Percentiles rank a stretch among this genome's conserved stretches.
These are phyloP conservation scores for Ceratobasidium sp. DNA, from an alignment of 1,284 basidiomycete genomes.

Conservation along the genomic window DNA sequence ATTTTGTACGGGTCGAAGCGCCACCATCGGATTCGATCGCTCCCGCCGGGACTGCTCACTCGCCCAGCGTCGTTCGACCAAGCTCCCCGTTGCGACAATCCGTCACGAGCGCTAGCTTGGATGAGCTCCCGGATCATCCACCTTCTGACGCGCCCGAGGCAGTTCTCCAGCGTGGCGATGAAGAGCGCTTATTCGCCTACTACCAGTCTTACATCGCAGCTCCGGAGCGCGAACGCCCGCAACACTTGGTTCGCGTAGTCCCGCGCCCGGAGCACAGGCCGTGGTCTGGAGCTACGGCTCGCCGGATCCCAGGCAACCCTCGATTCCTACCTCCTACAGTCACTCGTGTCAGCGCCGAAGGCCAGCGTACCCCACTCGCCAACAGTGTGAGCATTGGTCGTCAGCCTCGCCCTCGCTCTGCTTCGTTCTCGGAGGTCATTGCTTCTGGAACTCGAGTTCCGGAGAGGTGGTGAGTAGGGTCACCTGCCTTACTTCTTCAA, in stretches of 20 bases:
- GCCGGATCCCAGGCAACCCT: slow-evolving; percentile 21
- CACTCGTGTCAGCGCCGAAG: slow-evolving; percentile 12
- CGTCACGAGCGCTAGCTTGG: background rate
- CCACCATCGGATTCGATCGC: slow-evolving; percentile 8
- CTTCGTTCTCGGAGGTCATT: slow-evolving; percentile 22
- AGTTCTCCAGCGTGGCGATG: slow-evolving; percentile 12
- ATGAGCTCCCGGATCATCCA: slow-evolving; percentile 12
- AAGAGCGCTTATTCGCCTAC: slow-evolving; percentile 24
- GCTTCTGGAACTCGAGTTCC: slow-evolving; percentile 12
- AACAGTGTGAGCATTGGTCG: background rate
- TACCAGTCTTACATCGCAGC: slow-evolving; percentile 10
- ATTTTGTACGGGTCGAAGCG: slow-evolving; percentile 35
- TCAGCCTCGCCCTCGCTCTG: slow-evolving; percentile 24
- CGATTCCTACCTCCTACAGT: background rate
- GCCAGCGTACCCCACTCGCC: slow-evolving; percentile 19
- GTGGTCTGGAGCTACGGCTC: background rate
- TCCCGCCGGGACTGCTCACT: background rate
- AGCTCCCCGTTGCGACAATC: slow-evolving; percentile 30
- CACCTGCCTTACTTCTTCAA: background rate
- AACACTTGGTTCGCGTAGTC: background rate
- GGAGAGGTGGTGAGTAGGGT: slow-evolving; percentile 24
- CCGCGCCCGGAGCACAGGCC: slow-evolving; percentile 3
- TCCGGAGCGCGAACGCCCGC: slow-evolving; percentile 7
- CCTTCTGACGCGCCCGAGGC: slow-evolving; percentile 1
- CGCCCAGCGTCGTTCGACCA: background rate